phyloP scores from a whole-genome alignment of 257 asterid genomes.

The Gentiana macrophylla region DNA sequence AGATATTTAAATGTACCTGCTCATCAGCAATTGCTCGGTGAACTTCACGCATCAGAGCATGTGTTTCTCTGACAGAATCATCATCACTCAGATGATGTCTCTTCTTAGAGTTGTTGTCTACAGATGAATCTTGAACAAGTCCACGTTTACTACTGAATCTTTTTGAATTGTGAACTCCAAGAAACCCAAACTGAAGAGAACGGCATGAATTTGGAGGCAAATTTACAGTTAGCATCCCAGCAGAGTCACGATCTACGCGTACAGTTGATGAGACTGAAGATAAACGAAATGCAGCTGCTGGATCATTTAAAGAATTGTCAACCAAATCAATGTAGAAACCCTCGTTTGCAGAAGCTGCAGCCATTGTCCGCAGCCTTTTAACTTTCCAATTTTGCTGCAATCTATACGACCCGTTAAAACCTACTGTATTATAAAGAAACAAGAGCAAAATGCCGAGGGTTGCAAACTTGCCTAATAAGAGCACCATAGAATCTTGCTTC shows the following conservation, averaged over 20 bases:
- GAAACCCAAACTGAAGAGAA: conserved; percentile 76
- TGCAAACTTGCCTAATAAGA: conserved; percentile 59
- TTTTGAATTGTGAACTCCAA: conserved; percentile 36
- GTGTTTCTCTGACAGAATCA: conserved; percentile 56
- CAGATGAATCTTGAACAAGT: conserved; percentile 25
- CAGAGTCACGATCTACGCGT: conserved; percentile 77
- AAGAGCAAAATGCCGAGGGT: neutral
- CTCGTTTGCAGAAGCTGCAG: conserved; percentile 94
- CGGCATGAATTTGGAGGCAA: conserved; percentile 63
- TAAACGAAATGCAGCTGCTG: conserved; percentile 62
- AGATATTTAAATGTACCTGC: conserved; percentile 36
- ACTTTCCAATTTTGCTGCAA: conserved; percentile 98
- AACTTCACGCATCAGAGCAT: conserved; percentile 59
- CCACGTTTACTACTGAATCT: conserved; percentile 18
- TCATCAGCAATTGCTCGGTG: conserved; percentile 84
- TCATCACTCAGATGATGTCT: conserved; percentile 43
- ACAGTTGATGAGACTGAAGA: conserved; percentile 69
- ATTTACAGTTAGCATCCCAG: conserved; percentile 96
- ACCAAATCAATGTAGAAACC: conserved; percentile 86
- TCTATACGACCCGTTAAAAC: conserved; percentile 35
- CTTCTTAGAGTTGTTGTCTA: conserved; percentile 22
- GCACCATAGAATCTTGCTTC: conserved; percentile 99
- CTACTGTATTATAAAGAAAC: neutral
- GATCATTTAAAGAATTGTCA: conserved; percentile 78
- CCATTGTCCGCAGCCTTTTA: conserved; percentile 74